Evolutionary conservation across 1,284 basidiomycete species (phyloP).

Genomic region (Tilletia setariae): DNA sequence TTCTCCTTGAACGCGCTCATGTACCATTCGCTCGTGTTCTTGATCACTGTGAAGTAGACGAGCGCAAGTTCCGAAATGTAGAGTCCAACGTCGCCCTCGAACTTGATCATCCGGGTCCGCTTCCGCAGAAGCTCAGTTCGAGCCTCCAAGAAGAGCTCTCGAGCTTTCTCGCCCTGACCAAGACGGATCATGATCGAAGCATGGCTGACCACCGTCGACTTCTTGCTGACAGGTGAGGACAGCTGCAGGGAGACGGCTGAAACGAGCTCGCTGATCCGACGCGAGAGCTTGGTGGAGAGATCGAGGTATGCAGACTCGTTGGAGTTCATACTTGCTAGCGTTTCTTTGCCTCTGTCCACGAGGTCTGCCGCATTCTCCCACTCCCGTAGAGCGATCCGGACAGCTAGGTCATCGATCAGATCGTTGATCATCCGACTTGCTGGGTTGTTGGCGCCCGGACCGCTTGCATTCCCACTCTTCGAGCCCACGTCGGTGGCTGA

Average conservation of each 20-base stretch:
- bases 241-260: constrained; percentile 72
- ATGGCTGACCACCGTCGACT: constrained; percentile 69
- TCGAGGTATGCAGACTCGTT: constrained; percentile 26
- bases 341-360: constrained; percentile 75
- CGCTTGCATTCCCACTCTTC: too few species aligned
- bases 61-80: constrained; percentile 74
- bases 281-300: constrained; percentile 26
- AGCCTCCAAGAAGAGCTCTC: constrained; percentile 77
- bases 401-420: constrained; percentile 84
- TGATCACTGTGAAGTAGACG: constrained; percentile 81
- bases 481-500: too few species aligned
- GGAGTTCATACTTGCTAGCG: constrained; percentile 62
- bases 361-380: constrained; percentile 81
- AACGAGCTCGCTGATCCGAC: constrained; percentile 59
- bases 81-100: constrained; percentile 81
- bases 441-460: constrained; percentile 38
- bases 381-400: constrained; percentile 81
- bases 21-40: constrained; percentile 97
- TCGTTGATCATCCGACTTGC: constrained; percentile 74
- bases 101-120: constrained; percentile 77
- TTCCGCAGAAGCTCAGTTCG: constrained; percentile 72
- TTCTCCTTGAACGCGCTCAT: constrained; percentile 91
- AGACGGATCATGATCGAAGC: constrained; percentile 72
- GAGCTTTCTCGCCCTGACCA: constrained; percentile 72
- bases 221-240: constrained; percentile 71